Base-by-base conservation (phyloP, 345 rosid genomes). In the Heritiera littoralis region DNA sequence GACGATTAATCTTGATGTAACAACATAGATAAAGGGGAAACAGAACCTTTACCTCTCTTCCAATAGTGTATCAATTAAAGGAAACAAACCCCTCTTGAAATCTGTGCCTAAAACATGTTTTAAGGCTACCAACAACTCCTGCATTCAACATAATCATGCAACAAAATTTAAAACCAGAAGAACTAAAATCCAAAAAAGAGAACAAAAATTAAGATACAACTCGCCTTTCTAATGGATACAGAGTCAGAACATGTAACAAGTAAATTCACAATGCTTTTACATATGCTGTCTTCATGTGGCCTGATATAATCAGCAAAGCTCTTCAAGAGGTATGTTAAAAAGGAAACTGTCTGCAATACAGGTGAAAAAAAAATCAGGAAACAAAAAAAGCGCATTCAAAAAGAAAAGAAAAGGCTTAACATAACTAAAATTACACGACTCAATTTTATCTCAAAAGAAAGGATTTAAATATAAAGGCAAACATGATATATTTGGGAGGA, bases 161-260 rank as follows among this genome's bases (percentile, higher is more conserved):
- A 59, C 65, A 69, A 85, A 56, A 35, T 41, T 78, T 61, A 46
- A 54, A 58, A 38, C 51, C 49, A 79, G 35, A 80, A 60, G 11
- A 64, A 40, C 10, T 66, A 72, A 70, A 56, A 41, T 52, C 10
- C 43, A 51, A 79, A 45, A 54, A 72, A 56, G 40, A 75, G 61
- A 71, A 68, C 58, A 54, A 51, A 70, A 35, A 28, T 55, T 32
- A 64, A 67, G 58, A 80, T 3, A 66, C 40, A 46, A 28, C 56
- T 78, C 77, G 92, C 99, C 97, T 93, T 96, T 86, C 98, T 89
- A 79, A 92, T 96, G 66, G 99, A 89, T 35, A 93, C 99, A 23
- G 98, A 94, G 81, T 94, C 99, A 54, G 99, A 92, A 86, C 99
- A 96, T 66, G 99, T 96, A 71, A 96, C 97, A 82, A 96, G 99